phyloP scores from a whole-genome alignment of 2,329 filamentous ascomycete genomes.

The Fusarium nygamai region DNA sequence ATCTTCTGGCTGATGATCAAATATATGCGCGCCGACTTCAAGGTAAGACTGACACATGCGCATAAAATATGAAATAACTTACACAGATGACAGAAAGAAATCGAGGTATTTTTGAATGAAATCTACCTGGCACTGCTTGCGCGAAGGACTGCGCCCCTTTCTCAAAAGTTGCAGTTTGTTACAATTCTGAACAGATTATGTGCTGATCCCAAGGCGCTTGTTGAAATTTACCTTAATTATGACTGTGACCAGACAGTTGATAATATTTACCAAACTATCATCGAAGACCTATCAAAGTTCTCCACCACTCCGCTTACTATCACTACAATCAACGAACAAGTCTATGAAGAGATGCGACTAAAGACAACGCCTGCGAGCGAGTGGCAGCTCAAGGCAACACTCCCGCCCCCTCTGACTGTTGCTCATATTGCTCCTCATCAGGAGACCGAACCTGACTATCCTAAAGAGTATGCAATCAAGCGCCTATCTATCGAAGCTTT shows the following conservation, averaged over 20 bases:
- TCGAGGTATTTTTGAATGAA: slow-evolving; percentile 97
- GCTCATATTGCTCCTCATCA: slow-evolving; percentile 72
- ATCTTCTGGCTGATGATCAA: slow-evolving; percentile 99
- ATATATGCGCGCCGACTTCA: slow-evolving; percentile 91
- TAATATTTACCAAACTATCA: slow-evolving; percentile 95
- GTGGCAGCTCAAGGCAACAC: slow-evolving; percentile 86
- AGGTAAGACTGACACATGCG: slow-evolving; percentile 62
- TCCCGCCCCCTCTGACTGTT: slow-evolving; percentile 87
- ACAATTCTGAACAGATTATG: slow-evolving; percentile 85
- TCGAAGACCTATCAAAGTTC: slow-evolving; percentile 91
- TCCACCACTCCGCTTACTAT: slow-evolving; percentile 82
- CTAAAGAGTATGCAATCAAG: slow-evolving; percentile 91
- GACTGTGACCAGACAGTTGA: slow-evolving; percentile 96
- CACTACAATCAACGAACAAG: slow-evolving; percentile 81
- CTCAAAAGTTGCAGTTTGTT: slow-evolving; percentile 94
- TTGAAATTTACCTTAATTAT: slow-evolving; percentile 97
- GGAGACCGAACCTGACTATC: slow-evolving; percentile 75
- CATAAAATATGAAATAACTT: slow-evolving; percentile 30
- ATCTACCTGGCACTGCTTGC: slow-evolving; percentile 95
- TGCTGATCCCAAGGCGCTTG: slow-evolving; percentile 85
- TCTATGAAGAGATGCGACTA: slow-evolving; percentile 81
- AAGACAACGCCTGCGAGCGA: slow-evolving; percentile 71
- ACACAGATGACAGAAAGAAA: slow-evolving; percentile 75
- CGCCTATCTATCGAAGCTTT: slow-evolving; percentile 87
- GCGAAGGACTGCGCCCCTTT: slow-evolving; percentile 83